Conservation (phyloP, 2,329 filamentous ascomycete genomes). For the Colletotrichum higginsianum region DNA sequence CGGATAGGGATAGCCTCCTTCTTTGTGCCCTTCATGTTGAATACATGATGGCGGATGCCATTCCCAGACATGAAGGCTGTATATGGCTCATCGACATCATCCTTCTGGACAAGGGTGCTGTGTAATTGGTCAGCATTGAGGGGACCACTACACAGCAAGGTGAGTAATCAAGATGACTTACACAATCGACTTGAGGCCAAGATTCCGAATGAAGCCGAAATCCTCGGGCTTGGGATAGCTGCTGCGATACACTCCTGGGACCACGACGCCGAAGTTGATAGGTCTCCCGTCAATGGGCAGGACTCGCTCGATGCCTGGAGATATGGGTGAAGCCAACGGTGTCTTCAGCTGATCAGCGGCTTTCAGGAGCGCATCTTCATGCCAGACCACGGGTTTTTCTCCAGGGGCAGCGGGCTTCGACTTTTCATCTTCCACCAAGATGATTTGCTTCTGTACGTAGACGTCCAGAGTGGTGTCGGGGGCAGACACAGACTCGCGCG, state of each 20-base stretch:
- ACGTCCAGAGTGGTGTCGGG: conserved; percentile 31
- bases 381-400: conserved; percentile 11
- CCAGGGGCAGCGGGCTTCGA: not conserved
- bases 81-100: conserved; percentile 67
- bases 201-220: conserved; percentile 76
- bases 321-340: conserved; percentile 11
- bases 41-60: conserved; percentile 79
- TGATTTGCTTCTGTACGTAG: conserved; percentile 31
- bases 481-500: conserved; percentile 29
- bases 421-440: conserved; percentile 27
- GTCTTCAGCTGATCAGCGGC: conserved; percentile 18
- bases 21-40: conserved; percentile 91
- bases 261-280: conserved; percentile 82
- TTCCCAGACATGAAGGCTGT: conserved; percentile 75
- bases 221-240: conserved; percentile 83
- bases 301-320: conserved; percentile 32
- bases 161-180: conserved; percentile 57
- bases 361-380: conserved; percentile 22
- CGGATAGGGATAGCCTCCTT: conserved; percentile 77
- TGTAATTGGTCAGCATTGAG: conserved; percentile 36
- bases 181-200: conserved; percentile 86
- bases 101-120: conserved; percentile 76
- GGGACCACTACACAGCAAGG: not conserved
- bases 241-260: conserved; percentile 84
- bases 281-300: conserved; percentile 58